Evolutionary conservation across 169 alveolate genomes (phyloP).

Genomic region (Ichthyophthirius multifiliis): DNA sequence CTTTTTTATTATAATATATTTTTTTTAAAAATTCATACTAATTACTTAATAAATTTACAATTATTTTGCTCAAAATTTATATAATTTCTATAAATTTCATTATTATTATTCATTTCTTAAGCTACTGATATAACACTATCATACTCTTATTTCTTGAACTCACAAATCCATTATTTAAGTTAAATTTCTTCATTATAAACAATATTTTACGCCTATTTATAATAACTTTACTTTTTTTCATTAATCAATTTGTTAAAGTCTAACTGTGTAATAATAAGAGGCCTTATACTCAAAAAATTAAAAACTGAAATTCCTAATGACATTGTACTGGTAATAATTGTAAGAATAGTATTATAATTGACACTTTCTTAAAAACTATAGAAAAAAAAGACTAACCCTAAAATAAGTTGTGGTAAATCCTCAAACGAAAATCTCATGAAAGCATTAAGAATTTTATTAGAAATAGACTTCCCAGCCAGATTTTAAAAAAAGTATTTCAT

Average conservation of each 20-base stretch:
- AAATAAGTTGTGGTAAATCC: slow-evolving; percentile 25
- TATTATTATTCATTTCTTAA: too few species aligned
- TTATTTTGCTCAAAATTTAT: too few species aligned
- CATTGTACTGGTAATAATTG: background rate
- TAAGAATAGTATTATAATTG: background rate
- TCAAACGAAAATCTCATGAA: slow-evolving; percentile 14
- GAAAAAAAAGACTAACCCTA: slow-evolving; percentile 3
- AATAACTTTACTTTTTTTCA: background rate
- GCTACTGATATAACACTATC: too few species aligned
- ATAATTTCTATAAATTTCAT: too few species aligned
- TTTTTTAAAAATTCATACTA: too few species aligned
- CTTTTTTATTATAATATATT: too few species aligned
- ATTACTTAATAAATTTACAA: too few species aligned
- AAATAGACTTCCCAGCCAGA: slow-evolving; percentile 32
- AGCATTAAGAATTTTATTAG: slow-evolving; percentile 4
- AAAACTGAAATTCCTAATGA: background rate
- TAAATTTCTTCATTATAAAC: background rate
- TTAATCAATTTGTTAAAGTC: slow-evolving; percentile 1
- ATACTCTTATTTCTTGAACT: background rate
- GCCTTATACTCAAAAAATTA: slow-evolving; percentile 10
- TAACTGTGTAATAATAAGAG: background rate
- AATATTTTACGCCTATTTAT: background rate
- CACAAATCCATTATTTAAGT: background rate
- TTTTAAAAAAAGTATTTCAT: slow-evolving; percentile 21
- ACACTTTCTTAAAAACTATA: background rate